Base-by-base conservation (phyloP, 805 yeast species). In the Kregervanrija fluxuum region DNA sequence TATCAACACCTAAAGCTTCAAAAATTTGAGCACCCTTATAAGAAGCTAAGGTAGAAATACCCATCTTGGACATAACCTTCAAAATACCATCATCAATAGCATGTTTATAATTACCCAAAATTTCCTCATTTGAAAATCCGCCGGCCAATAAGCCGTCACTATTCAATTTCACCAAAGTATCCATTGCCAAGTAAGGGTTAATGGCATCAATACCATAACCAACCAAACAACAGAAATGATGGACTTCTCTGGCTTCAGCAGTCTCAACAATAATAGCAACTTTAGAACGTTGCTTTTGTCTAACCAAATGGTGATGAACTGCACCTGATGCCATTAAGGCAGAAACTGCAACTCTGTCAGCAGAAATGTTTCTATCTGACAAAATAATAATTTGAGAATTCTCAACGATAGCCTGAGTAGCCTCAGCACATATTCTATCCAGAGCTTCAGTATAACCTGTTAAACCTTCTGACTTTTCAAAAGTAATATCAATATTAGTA, bases 41-140 rank as follows among this genome's bases (percentile, higher is more conserved):
- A n/a, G 96, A 87, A 11, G 97, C 96, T 63, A 91, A 73, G 30
- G 99, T 93, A 31, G 98, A 90, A 56, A 91, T 93, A 74, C 99
- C 99, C 98, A 91, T 93, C 74, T 93, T 91, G 33, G 97, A 88
- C 99, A 91, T 91, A 48, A 93, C 97, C 72, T 93, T 91, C 57
- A 88, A 71, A 55, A 91, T 83, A 67, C 98, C 98, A 44, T 88
- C 84, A 61, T 91, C 95, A 48, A 86, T 74, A 11, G 97, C 83
- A 53, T 79, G 74, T 61, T 83, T 85, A 70, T 88, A 91, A 71
- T 91, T 91, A 42, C 72, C 72, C 49, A 90, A 66, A 48, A 89
- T 74, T 53, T 77, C 61, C 31, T 75, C 77, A 50, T 80, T 80
- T 13, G 80, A 60, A 43, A 85, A 62, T 28, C 64, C 67, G 31